Conservation (phyloP, 352 stramenopile species). For the Phytophthora cactorum region DNA sequence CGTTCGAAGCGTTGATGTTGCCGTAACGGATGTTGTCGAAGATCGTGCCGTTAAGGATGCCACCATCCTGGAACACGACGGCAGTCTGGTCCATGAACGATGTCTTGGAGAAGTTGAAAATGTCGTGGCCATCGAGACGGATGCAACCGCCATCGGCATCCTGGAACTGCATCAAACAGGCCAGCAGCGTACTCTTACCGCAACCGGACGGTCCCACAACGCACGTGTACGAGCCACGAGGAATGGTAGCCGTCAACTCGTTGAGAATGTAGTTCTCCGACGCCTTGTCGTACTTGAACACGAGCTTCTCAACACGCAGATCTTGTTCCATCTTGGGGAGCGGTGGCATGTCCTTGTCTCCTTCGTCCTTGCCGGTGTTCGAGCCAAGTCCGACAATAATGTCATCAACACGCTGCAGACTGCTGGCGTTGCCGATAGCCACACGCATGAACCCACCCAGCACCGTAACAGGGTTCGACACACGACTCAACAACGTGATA, state of each 20-base stretch:
- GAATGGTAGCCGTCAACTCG: constrained; percentile 71
- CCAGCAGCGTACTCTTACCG: constrained; percentile 88
- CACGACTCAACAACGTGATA: constrained; percentile 76
- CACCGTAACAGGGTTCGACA: constrained; percentile 84
- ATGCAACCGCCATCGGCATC: constrained; percentile 84
- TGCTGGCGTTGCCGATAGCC: constrained; percentile 87
- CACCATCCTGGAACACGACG: constrained; percentile 88
- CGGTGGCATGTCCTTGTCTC: constrained; percentile 71
- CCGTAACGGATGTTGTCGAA: constrained; percentile 91
- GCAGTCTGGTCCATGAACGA: constrained; percentile 90
- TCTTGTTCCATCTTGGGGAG: constrained; percentile 87
- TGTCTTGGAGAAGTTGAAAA: constrained; percentile 88
- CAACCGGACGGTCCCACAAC: constrained; percentile 86
- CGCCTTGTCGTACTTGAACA: constrained; percentile 89
- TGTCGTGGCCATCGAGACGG: constrained; percentile 79
- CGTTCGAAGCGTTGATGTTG: constrained; percentile 71
- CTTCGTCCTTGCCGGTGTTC: constrained; percentile 40
- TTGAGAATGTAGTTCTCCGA: constrained; percentile 87
- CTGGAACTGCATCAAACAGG: constrained; percentile 91
- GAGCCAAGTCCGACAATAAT: constrained; percentile 74
- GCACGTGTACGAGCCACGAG: constrained; percentile 84
- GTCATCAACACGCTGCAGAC: constrained; percentile 87
- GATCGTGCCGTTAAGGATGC: constrained; percentile 89
- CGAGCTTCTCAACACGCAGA: constrained; percentile 79
- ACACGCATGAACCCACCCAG: constrained; percentile 91